A percentile compares a stretch with the other conserved stretches of the same genome.
Conservation (phyloP, 805 yeast genomes). For the Myxozyma udenii region DNA sequence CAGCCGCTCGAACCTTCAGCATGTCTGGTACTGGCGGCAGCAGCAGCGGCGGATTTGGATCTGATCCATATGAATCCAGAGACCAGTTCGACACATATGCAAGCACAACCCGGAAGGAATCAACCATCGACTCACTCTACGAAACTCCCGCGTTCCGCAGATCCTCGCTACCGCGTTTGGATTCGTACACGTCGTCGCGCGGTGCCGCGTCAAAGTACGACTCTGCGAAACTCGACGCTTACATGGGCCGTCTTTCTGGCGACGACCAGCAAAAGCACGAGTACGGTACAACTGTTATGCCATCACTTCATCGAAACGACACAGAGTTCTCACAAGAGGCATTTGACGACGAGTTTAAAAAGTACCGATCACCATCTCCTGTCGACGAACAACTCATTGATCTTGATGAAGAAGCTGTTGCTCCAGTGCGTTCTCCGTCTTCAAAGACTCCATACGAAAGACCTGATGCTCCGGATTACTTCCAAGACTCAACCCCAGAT, state of each 20-base stretch:
- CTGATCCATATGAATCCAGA: not conserved
- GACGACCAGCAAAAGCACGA: not conserved
- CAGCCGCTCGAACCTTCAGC: conserved; percentile 11
- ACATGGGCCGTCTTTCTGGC: conserved; percentile 9
- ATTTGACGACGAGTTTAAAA: not conserved
- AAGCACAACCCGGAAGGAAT: not conserved
- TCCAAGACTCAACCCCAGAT: not conserved
- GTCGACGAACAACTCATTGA: conserved; percentile 19
- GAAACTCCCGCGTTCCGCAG: conserved; percentile 18
- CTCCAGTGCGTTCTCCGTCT: not conserved
- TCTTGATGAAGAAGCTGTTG: conserved; percentile 19
- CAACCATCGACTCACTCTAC: conserved; percentile 13
- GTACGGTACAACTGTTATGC: no score
- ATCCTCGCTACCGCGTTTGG: conserved; percentile 21
- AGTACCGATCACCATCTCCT: not conserved
- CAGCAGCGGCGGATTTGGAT: not conserved
- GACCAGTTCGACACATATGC: not conserved
- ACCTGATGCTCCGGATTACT: not conserved
- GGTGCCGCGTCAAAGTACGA: not conserved
- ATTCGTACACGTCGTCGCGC: conserved; percentile 13
- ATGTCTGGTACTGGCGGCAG: not conserved
- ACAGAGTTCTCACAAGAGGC: not conserved
- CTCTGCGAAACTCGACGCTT: conserved; percentile 23
- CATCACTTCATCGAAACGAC: no score
- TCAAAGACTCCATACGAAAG: not conserved